Evolutionary conservation across 768 basidiomycete species (phyloP).

Genomic region (Hericium alpestre): DNA sequence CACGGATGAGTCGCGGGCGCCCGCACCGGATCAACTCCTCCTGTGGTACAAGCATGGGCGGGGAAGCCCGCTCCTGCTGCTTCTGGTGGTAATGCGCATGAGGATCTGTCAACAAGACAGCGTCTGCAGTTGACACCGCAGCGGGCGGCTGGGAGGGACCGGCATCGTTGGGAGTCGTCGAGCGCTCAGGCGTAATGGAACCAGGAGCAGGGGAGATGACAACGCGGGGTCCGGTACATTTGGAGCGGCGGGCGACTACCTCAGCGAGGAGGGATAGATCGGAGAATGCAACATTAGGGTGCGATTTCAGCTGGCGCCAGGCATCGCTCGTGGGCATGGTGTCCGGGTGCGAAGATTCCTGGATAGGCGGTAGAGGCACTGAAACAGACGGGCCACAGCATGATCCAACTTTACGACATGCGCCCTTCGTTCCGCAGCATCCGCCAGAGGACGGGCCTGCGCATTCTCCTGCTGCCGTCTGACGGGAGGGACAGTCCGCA

Average conservation of each 20-base stretch:
- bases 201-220: constrained; percentile 46
- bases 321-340: constrained; percentile 74
- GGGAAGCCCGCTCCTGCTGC: constrained; percentile 26
- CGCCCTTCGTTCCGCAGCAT: background rate
- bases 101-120: constrained; percentile 42
- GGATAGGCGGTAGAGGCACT: constrained; percentile 15
- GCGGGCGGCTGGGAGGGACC: constrained; percentile 2
- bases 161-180: constrained; percentile 22
- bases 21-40: constrained; percentile 55
- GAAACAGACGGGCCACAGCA: constrained; percentile 16
- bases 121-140: constrained; percentile 13
- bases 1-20: constrained; percentile 39
- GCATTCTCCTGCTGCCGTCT: constrained; percentile 11
- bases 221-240: constrained; percentile 62
- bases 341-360: constrained; percentile 25
- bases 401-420: background rate
- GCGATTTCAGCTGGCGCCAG: constrained; percentile 76
- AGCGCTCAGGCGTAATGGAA: constrained; percentile 37
- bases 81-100: constrained; percentile 41
- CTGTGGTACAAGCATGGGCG: constrained; percentile 47
- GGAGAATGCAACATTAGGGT: constrained; percentile 80
- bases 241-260: constrained; percentile 76
- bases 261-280: constrained; percentile 79
- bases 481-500: constrained; percentile 39
- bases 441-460: background rate